Evolutionary conservation across 768 basidiomycete species (phyloP), one percentile per base, ranked within the genome.

Genomic region (Boletus sensibilis): DNA sequence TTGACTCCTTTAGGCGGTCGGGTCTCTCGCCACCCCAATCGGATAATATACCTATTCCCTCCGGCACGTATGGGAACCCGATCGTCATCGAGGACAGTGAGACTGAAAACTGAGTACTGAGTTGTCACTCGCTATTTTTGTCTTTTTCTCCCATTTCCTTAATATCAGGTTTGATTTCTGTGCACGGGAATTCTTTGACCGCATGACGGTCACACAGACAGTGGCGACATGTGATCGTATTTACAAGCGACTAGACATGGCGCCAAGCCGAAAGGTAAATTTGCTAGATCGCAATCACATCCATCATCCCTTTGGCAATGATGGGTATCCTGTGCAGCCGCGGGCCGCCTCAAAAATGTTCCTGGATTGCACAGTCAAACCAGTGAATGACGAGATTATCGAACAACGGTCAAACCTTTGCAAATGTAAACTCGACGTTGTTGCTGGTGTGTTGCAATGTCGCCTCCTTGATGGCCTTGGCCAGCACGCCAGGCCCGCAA

Each of bases 401-500:
- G 29, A 46, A 29, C 40, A 27, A 63, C 55, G 66, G 64, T 64
- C 78, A 64, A 56, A 82, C 93, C 84, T 95, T 95, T 20, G 87
- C 86, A 70, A 97, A 95, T 1, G 79, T 78, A 73, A 94, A 94
- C 44, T 85, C 73, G 43, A 95, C 82, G 35, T 77, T 73, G 13
- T 83, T 66, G 49, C 78, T 78, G 3, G 78, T 79, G 57, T 85
- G 76, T 34, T 79, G 75, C 31, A 81, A 68, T 13, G 86, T 83
- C 12, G 90, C 90, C 57, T 83, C 79, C 69, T 88, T 88, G 74
- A 97, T 85, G 13, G 82, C 75, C 52, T 87, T 88, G 21, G 90
- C 90, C 41, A 97, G 79, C 20, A 69, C 78, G 52, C 80, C 80
- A 23, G 94, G 92, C 31, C 93, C 93, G 66, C 93, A 94, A 79